Conservation (phyloP, 176 grass and related monocot species). For the Aegilops sharonensis region DNA sequence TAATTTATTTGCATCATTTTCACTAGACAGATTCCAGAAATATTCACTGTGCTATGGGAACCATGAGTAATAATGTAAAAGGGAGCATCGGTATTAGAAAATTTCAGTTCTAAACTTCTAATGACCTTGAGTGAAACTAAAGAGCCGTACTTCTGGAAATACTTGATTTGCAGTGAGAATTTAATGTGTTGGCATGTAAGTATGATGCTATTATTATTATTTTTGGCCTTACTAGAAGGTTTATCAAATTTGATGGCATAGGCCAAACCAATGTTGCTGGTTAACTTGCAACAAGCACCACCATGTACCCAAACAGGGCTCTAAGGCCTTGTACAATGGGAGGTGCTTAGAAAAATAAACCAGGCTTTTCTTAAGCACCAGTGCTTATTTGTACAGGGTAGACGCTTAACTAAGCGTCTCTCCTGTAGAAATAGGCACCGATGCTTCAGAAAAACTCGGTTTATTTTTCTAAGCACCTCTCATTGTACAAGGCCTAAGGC, state of each 20-base stretch:
- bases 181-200: background rate
- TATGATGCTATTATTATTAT: background rate
- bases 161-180: background rate
- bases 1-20: background rate
- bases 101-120: background rate
- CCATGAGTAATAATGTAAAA: background rate
- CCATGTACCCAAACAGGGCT: background rate
- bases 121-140: conserved; percentile 16
- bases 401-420: no score
- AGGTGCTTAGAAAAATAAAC: no score
- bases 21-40: conserved; percentile 3
- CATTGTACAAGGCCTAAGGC: no score
- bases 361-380: no score
- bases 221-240: conserved; percentile 20
- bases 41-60: background rate
- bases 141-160: background rate
- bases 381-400: no score
- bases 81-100: background rate
- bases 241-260: background rate
- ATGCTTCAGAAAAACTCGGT: no score
- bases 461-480: no score
- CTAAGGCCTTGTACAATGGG: background rate
- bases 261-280: background rate
- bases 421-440: no score
- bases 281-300: background rate